A percentile compares a stretch with the other conserved stretches of the same genome.
phyloP scores from a whole-genome alignment of 139 green algal genomes.

The Chlorella sorokiniana region DNA sequence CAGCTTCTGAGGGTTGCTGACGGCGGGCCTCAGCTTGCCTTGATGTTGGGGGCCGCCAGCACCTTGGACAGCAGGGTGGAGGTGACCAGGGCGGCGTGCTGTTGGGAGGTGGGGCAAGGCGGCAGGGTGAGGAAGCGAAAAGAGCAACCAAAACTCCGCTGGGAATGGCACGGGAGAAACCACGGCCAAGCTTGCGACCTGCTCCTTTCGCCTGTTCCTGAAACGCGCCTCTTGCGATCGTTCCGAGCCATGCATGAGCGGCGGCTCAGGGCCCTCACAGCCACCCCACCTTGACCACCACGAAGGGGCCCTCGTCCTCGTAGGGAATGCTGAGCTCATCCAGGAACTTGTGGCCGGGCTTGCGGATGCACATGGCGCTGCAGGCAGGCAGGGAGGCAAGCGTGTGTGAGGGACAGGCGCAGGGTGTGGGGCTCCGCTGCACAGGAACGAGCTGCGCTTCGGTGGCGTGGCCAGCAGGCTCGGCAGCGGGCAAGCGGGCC shows the following conservation, averaged over 20 bases:
- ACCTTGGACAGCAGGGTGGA: constrained; percentile 94
- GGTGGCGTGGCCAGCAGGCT: too few relatives aligned
- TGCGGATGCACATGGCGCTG: constrained; percentile 75
- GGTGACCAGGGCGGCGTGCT: constrained; percentile 95
- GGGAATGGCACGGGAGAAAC: too few relatives aligned
- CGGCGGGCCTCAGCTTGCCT: constrained; percentile 41
- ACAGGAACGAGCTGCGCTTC: too few relatives aligned
- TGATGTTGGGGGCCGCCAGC: constrained; percentile 90
- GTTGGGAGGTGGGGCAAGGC: background rate
- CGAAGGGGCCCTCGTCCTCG: constrained; percentile 92
- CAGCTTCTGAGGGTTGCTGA: background rate
- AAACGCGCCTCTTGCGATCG: too few relatives aligned
- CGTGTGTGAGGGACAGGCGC: background rate
- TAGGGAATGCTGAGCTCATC: constrained; percentile 85
- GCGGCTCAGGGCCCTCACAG: background rate
- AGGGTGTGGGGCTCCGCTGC: too few relatives aligned
- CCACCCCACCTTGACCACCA: constrained; percentile 79
- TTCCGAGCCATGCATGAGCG: too few relatives aligned
- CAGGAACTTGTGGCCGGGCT: constrained; percentile 89
- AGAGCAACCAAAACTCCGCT: too few relatives aligned
- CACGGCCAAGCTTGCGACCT: too few relatives aligned
- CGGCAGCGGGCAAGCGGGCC: too few relatives aligned
- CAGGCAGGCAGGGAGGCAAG: background rate
- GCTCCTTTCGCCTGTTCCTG: background rate
- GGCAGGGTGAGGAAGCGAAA: too few relatives aligned